These are phyloP conservation scores for Acacia crassicarpa DNA, from an alignment of 306 rosid genomes.

Conservation along the genomic window DNA sequence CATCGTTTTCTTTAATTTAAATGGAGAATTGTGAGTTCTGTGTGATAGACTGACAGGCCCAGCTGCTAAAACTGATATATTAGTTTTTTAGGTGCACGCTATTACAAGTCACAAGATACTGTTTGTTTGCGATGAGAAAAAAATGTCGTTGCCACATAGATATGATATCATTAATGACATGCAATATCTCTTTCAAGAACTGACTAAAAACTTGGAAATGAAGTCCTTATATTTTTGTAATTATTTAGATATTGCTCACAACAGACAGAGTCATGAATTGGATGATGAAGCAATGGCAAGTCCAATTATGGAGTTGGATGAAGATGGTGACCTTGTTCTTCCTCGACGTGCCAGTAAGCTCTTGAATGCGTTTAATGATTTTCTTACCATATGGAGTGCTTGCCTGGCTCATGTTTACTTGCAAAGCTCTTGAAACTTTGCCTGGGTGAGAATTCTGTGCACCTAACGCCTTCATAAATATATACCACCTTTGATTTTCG, in stretches of 20 bases:
- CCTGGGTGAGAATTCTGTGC: not conserved
- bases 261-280: conserved; percentile 24
- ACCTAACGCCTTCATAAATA: not conserved
- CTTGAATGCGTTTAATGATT: not conserved
- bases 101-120: not conserved
- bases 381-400: not conserved
- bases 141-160: not conserved
- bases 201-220: not conserved
- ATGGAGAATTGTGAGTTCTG: not conserved
- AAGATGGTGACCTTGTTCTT: conserved; percentile 83
- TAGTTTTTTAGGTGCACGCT: not conserved
- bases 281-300: conserved; percentile 31
- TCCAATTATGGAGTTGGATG: conserved; percentile 45
- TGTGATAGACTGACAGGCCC: not conserved
- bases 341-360: conserved; percentile 59
- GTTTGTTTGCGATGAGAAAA: not conserved
- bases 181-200: not conserved
- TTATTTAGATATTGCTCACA: conserved; percentile 37
- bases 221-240: conserved; percentile 18
- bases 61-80: not conserved
- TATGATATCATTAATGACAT: not conserved
- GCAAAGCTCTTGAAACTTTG: not conserved
- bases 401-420: not conserved
- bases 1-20: not conserved
- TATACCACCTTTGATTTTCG: not conserved